Conservation (phyloP, 2,329 filamentous ascomycete species). For the Fusarium lateritium region DNA sequence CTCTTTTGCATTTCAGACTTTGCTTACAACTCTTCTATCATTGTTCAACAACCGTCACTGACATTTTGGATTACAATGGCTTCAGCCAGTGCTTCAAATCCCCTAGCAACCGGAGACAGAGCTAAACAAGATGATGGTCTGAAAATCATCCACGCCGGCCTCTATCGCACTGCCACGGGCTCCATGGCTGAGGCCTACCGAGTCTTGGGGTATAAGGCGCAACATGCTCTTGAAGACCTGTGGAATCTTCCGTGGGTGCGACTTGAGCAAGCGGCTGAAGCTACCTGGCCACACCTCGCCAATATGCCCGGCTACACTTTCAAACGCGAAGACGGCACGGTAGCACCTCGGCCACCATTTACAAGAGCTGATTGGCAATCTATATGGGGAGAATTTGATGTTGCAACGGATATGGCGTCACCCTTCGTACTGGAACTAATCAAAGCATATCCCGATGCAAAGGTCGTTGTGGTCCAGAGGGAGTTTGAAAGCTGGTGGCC, state of each 20-base stretch:
- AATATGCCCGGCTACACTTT: constrained; percentile 4
- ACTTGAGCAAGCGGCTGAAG: constrained; percentile 25
- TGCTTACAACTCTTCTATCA: too few relatives aligned
- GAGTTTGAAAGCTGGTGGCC: constrained; percentile 24
- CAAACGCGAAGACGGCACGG: not conserved
- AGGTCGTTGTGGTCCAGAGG: constrained; percentile 8
- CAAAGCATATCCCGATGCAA: constrained; percentile 20
- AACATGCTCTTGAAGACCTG: constrained; percentile 6
- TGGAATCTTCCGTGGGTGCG: not conserved
- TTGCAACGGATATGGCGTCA: constrained; percentile 15
- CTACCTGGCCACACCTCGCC: constrained; percentile 18
- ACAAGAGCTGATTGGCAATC: not conserved
- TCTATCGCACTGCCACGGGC: constrained; percentile 17
- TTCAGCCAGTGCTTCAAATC: not conserved
- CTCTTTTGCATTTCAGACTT: too few relatives aligned
- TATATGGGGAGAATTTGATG: constrained; percentile 19
- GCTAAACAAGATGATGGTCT: not conserved
- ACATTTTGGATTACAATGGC: not conserved
- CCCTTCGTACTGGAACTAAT: constrained; percentile 14
- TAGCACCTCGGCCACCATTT: not conserved
- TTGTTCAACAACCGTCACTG: too few relatives aligned
- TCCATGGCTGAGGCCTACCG: constrained; percentile 27
- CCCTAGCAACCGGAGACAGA: rapidly evolving
- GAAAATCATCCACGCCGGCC: constrained; percentile 15
- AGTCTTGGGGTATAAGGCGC: constrained; percentile 4